Percentiles rank a stretch among this genome's conserved stretches.
Evolutionary conservation across 1,284 basidiomycete genomes (phyloP).

Genomic region (Mycena citricolor): DNA sequence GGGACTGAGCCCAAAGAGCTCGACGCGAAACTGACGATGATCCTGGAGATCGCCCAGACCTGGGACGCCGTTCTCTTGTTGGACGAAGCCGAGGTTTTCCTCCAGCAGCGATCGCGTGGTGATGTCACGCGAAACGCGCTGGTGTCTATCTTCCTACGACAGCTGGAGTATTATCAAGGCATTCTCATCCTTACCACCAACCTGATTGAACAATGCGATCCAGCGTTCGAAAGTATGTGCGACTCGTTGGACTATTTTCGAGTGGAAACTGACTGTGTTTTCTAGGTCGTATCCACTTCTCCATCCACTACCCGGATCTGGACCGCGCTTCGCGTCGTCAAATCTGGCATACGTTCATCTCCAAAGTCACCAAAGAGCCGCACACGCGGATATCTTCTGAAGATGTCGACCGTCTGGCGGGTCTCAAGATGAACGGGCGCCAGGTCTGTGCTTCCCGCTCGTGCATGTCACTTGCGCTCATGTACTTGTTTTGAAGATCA

Average conservation of each 20-base stretch:
- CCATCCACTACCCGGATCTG: conserved; percentile 31
- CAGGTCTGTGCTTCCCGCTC: conserved; percentile 14
- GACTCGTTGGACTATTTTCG: neutral
- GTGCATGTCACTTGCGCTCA: neutral
- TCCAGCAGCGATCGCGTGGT: conserved; percentile 25
- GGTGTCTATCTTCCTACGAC: conserved; percentile 35
- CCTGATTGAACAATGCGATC: conserved; percentile 30
- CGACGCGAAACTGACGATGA: conserved; percentile 25
- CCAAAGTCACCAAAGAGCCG: no score
- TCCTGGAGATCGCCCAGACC: conserved; percentile 30
- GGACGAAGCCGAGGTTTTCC: conserved; percentile 38
- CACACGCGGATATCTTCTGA: no score
- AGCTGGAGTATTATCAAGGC: conserved; percentile 37
- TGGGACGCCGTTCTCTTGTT: conserved; percentile 38
- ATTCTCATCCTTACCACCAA: conserved; percentile 40
- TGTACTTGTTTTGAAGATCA: conserved; percentile 18
- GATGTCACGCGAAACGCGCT: conserved; percentile 34
- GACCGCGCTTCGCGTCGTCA: conserved; percentile 23
- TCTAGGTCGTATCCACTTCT: conserved; percentile 35
- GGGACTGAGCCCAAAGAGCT: conserved; percentile 29
- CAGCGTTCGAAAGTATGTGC: conserved; percentile 35
- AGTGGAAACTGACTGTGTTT: neutral
- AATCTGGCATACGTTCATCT: conserved; percentile 31
- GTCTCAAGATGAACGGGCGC: conserved; percentile 20
- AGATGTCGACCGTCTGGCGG: conserved; percentile 21